Evolutionary conservation across 2,329 filamentous ascomycete species (phyloP).

Genomic region (Ustulina deusta): DNA sequence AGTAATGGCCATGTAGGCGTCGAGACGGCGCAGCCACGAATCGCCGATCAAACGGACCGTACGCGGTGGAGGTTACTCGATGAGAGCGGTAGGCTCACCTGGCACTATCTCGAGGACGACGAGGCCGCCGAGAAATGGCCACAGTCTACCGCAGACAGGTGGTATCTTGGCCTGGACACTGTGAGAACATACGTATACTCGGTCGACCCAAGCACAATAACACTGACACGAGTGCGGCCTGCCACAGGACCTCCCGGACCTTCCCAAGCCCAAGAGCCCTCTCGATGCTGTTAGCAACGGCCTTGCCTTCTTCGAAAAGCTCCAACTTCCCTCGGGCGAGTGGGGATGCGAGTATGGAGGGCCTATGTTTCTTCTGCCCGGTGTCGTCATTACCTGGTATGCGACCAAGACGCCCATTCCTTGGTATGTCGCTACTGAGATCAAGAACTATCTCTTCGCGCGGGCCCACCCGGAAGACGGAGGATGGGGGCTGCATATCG

Average conservation of each 20-base stretch:
- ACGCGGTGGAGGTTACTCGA: constrained; percentile 86
- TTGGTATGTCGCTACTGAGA: constrained; percentile 82
- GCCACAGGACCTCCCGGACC: constrained; percentile 75
- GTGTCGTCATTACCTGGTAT: constrained; percentile 87
- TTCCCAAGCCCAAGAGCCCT: constrained; percentile 77
- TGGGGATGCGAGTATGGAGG: constrained; percentile 99
- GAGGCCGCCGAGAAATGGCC: constrained; percentile 82
- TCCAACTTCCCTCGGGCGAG: constrained; percentile 89
- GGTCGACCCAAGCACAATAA: background rate
- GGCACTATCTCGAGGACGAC: constrained; percentile 87
- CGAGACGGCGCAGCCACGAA: constrained; percentile 58
- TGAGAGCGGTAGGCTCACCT: constrained; percentile 87
- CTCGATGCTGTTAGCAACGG: constrained; percentile 85
- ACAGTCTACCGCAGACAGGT: constrained; percentile 89
- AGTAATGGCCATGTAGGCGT: constrained; percentile 54
- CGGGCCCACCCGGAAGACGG: constrained; percentile 87
- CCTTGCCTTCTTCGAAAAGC: constrained; percentile 86
- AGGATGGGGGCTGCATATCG: constrained; percentile 97
- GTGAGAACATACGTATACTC: constrained; percentile 61
- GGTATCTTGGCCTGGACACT: constrained; percentile 81
- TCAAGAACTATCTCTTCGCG: constrained; percentile 91
- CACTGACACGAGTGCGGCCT: constrained; percentile 30
- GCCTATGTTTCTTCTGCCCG: constrained; percentile 93
- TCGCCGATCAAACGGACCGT: constrained; percentile 77
- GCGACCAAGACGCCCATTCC: constrained; percentile 89